These are phyloP conservation scores for Xylariaceae sp. DNA, from an alignment of 2,329 filamentous ascomycete genomes.

Conservation along the genomic window DNA sequence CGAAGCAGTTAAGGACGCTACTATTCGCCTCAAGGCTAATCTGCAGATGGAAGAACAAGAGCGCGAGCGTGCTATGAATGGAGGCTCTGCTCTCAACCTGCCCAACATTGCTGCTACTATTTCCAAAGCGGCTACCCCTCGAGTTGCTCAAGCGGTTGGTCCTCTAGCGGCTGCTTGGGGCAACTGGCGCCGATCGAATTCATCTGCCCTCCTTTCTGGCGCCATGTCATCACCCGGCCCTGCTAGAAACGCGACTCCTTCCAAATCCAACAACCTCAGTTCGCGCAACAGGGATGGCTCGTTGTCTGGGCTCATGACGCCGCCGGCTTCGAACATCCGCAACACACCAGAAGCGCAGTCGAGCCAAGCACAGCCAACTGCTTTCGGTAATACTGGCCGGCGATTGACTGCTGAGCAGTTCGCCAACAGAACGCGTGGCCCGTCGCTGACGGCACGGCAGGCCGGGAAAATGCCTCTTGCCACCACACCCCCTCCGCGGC, in stretches of 20 bases:
- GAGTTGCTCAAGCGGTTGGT: conserved; percentile 78
- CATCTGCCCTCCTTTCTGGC: conserved; percentile 42
- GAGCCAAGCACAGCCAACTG: conserved; percentile 52
- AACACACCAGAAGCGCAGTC: conserved; percentile 51
- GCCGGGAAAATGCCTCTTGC: conserved; percentile 40
- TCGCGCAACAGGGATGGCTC: conserved; percentile 59
- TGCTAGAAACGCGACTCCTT: conserved; percentile 54
- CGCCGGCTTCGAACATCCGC: conserved; percentile 73
- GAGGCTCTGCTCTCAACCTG: conserved; percentile 63
- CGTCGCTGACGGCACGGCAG: conserved; percentile 34
- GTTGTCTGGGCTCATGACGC: conserved; percentile 80
- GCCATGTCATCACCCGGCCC: conserved; percentile 39
- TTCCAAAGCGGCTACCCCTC: conserved; percentile 73
- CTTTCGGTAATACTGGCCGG: conserved; percentile 59
- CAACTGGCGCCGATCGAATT: conserved; percentile 78
- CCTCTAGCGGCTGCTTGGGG: conserved; percentile 88
- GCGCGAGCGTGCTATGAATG: conserved; percentile 77
- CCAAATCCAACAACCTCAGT: conserved; percentile 48
- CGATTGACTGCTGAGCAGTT: conserved; percentile 53
- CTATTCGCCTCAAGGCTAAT: conserved; percentile 89
- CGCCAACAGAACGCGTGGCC: conserved; percentile 36
- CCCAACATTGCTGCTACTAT: conserved; percentile 77
- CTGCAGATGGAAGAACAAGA: conserved; percentile 98
- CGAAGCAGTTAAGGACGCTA: conserved; percentile 79
- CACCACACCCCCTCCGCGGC: conserved; percentile 44